These are phyloP conservation scores for Paecilomyces dactylethromorphus DNA, from an alignment of 2,329 filamentous ascomycete genomes.

Conservation along the genomic window DNA sequence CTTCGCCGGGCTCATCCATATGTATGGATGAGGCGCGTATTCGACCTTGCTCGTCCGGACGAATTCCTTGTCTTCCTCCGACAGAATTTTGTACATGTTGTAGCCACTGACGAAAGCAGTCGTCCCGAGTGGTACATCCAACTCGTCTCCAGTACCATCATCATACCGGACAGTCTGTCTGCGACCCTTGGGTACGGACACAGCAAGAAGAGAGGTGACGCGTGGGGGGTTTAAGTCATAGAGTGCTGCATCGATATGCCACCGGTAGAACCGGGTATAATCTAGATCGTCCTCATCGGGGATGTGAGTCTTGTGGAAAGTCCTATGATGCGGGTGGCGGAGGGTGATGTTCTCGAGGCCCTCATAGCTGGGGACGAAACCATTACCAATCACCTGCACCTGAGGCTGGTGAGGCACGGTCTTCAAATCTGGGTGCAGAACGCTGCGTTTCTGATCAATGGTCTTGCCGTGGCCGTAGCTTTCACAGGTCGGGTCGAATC, in stretches of 20 bases:
- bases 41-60: conserved; percentile 61
- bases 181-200: conserved; percentile 62
- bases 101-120: conserved; percentile 70
- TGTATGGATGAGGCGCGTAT: conserved; percentile 73
- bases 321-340: conserved; percentile 69
- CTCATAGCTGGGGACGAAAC: conserved; percentile 62
- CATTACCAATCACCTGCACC: conserved; percentile 75
- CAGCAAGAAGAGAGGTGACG: conserved; percentile 66
- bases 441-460: conserved; percentile 56
- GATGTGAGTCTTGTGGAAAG: conserved; percentile 63
- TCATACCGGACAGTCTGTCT: conserved; percentile 66
- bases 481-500: conserved; percentile 61
- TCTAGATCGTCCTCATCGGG: conserved; percentile 54
- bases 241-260: conserved; percentile 74
- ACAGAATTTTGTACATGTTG: conserved; percentile 62
- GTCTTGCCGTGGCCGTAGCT: conserved; percentile 73
- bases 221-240: conserved; percentile 69
- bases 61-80: conserved; percentile 60
- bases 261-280: conserved; percentile 61
- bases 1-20: conserved; percentile 69
- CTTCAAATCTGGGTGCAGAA: conserved; percentile 73
- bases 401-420: conserved; percentile 74
- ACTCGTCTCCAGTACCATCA: conserved; percentile 59
- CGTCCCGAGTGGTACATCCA: conserved; percentile 65
- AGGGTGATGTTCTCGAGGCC: conserved; percentile 62